Evolutionary conservation across 2,329 filamentous ascomycete species (phyloP).

Genomic region (Gremmenia infestans): DNA sequence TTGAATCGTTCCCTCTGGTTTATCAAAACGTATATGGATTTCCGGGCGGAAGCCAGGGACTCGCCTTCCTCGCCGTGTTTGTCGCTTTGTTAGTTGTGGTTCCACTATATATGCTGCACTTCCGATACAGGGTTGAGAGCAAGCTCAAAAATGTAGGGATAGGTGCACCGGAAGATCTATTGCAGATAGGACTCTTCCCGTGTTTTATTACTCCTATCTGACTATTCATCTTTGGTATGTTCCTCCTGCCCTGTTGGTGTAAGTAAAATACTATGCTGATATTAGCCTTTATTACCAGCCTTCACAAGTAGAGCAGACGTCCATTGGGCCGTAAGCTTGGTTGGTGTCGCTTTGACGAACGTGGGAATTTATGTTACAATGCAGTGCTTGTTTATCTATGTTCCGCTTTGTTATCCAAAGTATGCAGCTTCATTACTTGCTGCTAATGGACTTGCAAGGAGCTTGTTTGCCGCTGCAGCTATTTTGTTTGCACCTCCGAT

Average conservation of each 20-base stretch:
- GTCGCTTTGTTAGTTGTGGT: too few relatives aligned
- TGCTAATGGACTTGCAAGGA: constrained; percentile 33
- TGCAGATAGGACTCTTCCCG: neutral
- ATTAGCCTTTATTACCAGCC: neutral
- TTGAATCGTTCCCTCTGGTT: too few relatives aligned
- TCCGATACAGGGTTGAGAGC: neutral
- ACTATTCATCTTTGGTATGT: neutral
- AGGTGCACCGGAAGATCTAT: neutral
- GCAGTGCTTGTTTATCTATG: constrained; percentile 51
- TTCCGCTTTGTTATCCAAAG: constrained; percentile 47
- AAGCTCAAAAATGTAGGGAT: neutral
- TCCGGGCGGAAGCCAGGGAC: too few relatives aligned
- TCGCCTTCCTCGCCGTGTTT: too few relatives aligned
- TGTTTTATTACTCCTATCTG: neutral
- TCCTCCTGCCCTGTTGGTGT: neutral
- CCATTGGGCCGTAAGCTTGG: constrained; percentile 49
- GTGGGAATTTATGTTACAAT: constrained; percentile 48
- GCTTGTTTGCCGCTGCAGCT: constrained; percentile 37
- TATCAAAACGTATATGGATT: too few relatives aligned
- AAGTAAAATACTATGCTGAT: neutral
- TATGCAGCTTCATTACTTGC: constrained; percentile 51
- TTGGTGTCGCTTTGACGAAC: constrained; percentile 48
- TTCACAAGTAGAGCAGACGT: constrained; percentile 33
- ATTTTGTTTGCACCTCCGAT: constrained; percentile 41
- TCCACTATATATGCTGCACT: neutral